phyloP scores from a whole-genome alignment of 768 basidiomycete species.

The Gloeopeniophorella convolvens region DNA sequence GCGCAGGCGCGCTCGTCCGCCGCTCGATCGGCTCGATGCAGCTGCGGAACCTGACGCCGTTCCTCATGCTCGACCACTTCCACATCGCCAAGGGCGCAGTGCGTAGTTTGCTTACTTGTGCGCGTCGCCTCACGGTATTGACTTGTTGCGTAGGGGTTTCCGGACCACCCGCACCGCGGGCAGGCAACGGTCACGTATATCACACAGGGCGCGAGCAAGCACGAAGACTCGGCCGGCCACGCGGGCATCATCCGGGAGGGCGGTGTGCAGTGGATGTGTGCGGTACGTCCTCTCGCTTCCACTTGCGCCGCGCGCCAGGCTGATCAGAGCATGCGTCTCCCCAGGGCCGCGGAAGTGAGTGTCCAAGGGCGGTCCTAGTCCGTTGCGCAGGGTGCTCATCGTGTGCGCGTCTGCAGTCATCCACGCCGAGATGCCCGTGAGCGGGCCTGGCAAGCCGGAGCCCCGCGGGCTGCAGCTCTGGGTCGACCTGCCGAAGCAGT shows the following conservation, averaged over 20 bases:
- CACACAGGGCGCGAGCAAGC: conserved; percentile 72
- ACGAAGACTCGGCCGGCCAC: conserved; percentile 91
- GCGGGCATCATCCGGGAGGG: conserved; percentile 69
- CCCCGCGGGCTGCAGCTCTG: conserved; percentile 85
- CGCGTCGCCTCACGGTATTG: neutral
- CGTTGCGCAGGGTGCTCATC: neutral
- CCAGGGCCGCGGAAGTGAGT: conserved; percentile 52
- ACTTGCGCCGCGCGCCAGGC: neutral
- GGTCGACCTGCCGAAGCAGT: conserved; percentile 74
- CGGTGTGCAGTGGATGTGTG: conserved; percentile 95
- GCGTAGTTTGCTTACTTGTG: conserved; percentile 21
- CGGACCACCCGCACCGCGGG: conserved; percentile 90
- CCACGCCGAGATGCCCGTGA: conserved; percentile 86
- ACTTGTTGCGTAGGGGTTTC: conserved; percentile 58
- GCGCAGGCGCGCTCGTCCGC: conserved; percentile 76
- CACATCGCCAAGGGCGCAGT: conserved; percentile 64
- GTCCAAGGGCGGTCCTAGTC: neutral
- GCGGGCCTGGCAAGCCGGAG: conserved; percentile 56
- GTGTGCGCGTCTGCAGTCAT: conserved; percentile 36
- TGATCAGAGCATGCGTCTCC: conserved; percentile 4
- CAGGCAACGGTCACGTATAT: conserved; percentile 89
- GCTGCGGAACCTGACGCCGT: conserved; percentile 80
- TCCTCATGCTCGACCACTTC: conserved; percentile 87
- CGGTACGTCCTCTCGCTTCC: conserved; percentile 38
- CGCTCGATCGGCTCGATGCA: conserved; percentile 74